Conservation (phyloP, 163 green algal species). For the Scenedesmus sp. region DNA sequence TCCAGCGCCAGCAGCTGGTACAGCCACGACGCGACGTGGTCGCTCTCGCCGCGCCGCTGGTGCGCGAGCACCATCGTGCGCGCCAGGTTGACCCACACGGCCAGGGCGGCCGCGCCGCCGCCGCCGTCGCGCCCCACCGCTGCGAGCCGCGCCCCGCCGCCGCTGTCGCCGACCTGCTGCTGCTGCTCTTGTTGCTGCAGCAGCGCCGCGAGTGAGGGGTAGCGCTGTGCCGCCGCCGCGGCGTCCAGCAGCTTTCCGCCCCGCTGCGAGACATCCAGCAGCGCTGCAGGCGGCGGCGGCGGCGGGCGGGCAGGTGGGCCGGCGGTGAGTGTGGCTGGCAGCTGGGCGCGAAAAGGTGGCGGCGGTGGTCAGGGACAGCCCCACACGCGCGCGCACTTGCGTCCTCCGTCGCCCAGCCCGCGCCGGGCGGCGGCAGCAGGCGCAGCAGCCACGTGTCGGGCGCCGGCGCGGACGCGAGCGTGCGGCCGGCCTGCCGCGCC, state of each 20-base stretch:
- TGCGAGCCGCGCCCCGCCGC: neutral
- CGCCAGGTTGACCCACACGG: conserved; percentile 47
- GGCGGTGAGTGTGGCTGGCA: too few relatives aligned
- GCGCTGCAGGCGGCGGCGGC: conserved; percentile 24
- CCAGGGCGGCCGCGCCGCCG: neutral
- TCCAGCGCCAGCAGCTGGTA: conserved; percentile 68
- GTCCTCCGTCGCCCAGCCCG: conserved; percentile 1
- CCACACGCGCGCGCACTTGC: conserved; percentile 2
- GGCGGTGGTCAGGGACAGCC: too few relatives aligned
- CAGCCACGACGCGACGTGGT: conserved; percentile 80
- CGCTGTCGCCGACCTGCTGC: conserved; percentile 1
- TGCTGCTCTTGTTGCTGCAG: conserved; percentile 25
- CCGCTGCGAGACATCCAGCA: conserved; percentile 12
- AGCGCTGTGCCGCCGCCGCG: neutral
- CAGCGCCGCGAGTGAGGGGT: neutral
- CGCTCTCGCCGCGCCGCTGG: conserved; percentile 73
- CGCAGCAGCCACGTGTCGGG: conserved; percentile 50
- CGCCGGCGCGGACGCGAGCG: conserved; percentile 32
- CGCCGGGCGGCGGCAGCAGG: neutral
- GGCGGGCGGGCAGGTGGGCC: too few relatives aligned
- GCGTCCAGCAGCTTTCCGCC: conserved; percentile 25
- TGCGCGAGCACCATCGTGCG: conserved; percentile 54
- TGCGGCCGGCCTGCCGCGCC: conserved; percentile 49
- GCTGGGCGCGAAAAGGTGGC: too few relatives aligned
- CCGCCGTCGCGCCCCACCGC: neutral